Percentiles rank a stretch among this genome's conserved stretches.
Conservation (phyloP, 768 basidiomycete genomes). For the Pleurotus tuoliensis region DNA sequence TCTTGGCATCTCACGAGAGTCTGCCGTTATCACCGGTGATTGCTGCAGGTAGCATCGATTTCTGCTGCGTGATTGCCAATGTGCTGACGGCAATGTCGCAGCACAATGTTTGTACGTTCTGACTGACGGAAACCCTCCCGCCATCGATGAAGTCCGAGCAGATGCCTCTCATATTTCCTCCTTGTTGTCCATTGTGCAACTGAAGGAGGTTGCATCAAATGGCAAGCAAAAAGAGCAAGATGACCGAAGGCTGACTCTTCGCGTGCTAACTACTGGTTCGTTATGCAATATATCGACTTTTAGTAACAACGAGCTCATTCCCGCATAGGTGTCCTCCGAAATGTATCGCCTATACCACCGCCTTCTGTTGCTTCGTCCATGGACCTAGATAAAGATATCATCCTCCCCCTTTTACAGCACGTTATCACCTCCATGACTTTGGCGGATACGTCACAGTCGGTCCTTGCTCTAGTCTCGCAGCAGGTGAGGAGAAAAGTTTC, state of each 20-base stretch:
- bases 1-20: slow-evolving; percentile 66
- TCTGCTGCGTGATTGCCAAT: no score
- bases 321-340: slow-evolving; percentile 66
- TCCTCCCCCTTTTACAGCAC: slow-evolving; percentile 68
- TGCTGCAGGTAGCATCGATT: slow-evolving; percentile 61
- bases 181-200: slow-evolving; percentile 58
- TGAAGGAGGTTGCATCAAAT: slow-evolving; percentile 20
- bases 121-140: slow-evolving; percentile 84
- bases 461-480: neutral
- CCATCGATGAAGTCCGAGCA: slow-evolving; percentile 59
- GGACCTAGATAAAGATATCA: slow-evolving; percentile 68
- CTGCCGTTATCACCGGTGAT: slow-evolving; percentile 70
- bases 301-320: neutral
- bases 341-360: slow-evolving; percentile 74
- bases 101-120: slow-evolving; percentile 92
- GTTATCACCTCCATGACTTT: slow-evolving; percentile 60
- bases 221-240: slow-evolving; percentile 43
- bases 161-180: slow-evolving; percentile 60
- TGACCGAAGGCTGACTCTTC: slow-evolving; percentile 48
- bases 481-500: neutral
- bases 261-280: slow-evolving; percentile 67
- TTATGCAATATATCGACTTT: neutral
- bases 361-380: slow-evolving; percentile 55
- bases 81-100: slow-evolving; percentile 20
- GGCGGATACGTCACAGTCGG: slow-evolving; percentile 40